Conservation (phyloP, 208 protist species). For the Trypanosoma caninum region DNA sequence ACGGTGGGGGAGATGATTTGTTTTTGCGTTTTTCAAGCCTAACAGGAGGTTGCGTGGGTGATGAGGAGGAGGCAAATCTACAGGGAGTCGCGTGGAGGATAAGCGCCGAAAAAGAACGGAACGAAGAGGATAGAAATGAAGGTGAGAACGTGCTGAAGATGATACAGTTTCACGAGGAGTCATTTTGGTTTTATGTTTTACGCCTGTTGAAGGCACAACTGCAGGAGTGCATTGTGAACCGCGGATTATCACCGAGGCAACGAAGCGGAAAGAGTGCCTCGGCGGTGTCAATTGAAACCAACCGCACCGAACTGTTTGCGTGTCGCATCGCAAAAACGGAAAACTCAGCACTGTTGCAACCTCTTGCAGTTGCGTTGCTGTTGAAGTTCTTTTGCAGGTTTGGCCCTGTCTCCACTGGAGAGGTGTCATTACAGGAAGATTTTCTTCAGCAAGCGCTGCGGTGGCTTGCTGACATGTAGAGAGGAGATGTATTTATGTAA, state of each 20-base stretch:
- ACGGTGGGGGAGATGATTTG: not conserved
- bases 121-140: not conserved
- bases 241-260: not conserved
- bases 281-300: not conserved
- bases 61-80: not conserved
- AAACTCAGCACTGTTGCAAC: not conserved
- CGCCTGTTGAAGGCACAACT: conserved; percentile 15
- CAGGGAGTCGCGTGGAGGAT: not conserved
- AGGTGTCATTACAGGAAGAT: not conserved
- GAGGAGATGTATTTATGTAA: not conserved
- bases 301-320: not conserved
- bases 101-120: not conserved
- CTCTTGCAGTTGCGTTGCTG: conserved; percentile 28
- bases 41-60: not conserved
- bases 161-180: conserved; percentile 13
- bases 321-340: conserved; percentile 1
- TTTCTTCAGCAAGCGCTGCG: not conserved
- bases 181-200: conserved; percentile 25
- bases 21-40: not conserved
- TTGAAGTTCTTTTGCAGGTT: conserved; percentile 29
- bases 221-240: not conserved
- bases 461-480: conserved; percentile 18
- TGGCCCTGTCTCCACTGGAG: not conserved
- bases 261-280: not conserved
- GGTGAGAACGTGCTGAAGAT: not conserved